Percentiles rank a stretch among this genome's conserved stretches.
Conservation (phyloP, 345 rosid genomes). For the Citrus sp. region DNA sequence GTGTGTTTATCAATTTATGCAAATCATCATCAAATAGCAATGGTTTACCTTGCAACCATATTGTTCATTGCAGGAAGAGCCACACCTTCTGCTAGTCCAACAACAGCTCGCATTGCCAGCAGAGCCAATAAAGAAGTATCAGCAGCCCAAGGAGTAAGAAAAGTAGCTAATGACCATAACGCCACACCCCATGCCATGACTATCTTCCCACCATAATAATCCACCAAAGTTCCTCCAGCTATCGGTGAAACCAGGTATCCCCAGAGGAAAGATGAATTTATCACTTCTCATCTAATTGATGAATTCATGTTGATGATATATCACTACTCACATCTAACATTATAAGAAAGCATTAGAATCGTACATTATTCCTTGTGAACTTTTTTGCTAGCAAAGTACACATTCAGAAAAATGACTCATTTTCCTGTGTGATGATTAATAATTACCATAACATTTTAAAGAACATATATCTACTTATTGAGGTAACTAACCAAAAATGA, state of each 20-base stretch:
- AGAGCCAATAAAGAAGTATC: slow-evolving; percentile 71
- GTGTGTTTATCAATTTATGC: background rate
- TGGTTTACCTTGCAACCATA: slow-evolving; percentile 82
- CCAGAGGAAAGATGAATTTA: slow-evolving; percentile 76
- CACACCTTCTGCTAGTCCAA: slow-evolving; percentile 96
- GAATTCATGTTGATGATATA: too few relatives aligned
- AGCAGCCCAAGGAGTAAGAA: slow-evolving; percentile 97
- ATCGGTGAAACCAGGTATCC: slow-evolving; percentile 94
- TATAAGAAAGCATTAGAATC: too few relatives aligned
- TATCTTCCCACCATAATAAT: slow-evolving; percentile 85
- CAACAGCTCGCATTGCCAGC: slow-evolving; percentile 66
- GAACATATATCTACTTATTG: too few relatives aligned
- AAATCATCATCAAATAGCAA: slow-evolving; percentile 18
- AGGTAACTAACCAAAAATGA: too few relatives aligned
- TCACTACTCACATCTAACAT: too few relatives aligned
- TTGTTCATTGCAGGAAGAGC: slow-evolving; percentile 99
- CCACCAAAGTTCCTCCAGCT: slow-evolving; percentile 89
- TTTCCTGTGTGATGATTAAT: too few relatives aligned
- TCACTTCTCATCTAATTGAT: too few relatives aligned
- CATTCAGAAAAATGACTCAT: too few relatives aligned
- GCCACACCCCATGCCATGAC: slow-evolving; percentile 96
- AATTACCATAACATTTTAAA: too few relatives aligned
- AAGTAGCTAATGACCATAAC: slow-evolving; percentile 88
- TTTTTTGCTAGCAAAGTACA: too few relatives aligned
- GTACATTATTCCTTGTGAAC: too few relatives aligned